Evolutionary conservation across 176 grass and related monocot genomes (phyloP).

Genomic region (Lolium perenne): DNA sequence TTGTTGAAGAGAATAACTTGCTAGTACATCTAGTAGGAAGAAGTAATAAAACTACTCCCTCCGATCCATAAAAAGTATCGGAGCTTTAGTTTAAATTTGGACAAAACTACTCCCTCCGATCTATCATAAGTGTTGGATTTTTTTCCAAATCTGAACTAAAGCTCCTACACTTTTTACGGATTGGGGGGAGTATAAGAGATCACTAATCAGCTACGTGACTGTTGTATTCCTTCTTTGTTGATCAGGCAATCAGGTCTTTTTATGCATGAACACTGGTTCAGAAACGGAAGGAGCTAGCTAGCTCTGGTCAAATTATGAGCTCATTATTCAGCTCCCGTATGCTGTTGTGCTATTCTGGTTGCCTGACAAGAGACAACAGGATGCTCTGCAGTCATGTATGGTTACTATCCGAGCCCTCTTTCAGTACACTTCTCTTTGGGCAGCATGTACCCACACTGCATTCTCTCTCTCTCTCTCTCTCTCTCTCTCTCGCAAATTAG

Average conservation of each 20-base stretch:
- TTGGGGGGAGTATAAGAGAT: background rate
- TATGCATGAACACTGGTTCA: background rate
- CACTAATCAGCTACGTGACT: conserved; percentile 17
- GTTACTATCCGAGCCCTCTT: conserved; percentile 76
- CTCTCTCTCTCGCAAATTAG: conserved; percentile 9
- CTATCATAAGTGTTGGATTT: too few relatives aligned
- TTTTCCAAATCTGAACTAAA: too few relatives aligned
- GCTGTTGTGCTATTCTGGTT: conserved; percentile 35
- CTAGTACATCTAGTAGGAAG: background rate
- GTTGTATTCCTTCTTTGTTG: conserved; percentile 31
- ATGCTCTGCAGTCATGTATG: conserved; percentile 68
- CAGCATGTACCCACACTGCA: conserved; percentile 59
- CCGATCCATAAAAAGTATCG: too few relatives aligned
- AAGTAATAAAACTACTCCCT: background rate
- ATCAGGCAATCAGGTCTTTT: background rate
- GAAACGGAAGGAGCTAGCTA: background rate
- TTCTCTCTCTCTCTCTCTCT: conserved; percentile 25
- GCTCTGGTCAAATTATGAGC: conserved; percentile 30
- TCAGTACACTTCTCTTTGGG: conserved; percentile 63
- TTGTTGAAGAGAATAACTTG: background rate
- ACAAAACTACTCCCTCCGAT: too few relatives aligned
- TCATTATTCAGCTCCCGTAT: conserved; percentile 14
- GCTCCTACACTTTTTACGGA: too few relatives aligned
- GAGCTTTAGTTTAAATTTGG: too few relatives aligned
- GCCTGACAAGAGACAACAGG: conserved; percentile 65